phyloP scores from a whole-genome alignment of 2,329 filamentous ascomycete species.

The Corniculantispora saksenae region DNA sequence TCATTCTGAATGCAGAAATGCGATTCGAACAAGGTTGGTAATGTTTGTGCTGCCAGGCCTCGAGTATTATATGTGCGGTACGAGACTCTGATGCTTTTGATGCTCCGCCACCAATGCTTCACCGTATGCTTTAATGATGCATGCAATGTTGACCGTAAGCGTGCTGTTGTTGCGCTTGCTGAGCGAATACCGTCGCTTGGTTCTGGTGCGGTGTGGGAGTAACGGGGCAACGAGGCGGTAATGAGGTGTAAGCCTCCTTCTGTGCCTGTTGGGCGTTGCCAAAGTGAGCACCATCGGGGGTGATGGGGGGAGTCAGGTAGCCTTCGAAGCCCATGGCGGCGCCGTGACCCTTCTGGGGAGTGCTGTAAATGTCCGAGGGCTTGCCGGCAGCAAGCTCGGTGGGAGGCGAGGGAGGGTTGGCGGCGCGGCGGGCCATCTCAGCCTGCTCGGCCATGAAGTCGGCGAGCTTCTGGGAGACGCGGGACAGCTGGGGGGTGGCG shows the following conservation, averaged over 20 bases:
- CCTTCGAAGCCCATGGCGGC: conserved; percentile 66
- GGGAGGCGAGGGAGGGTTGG: conserved; percentile 62
- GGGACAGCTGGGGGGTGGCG: conserved; percentile 53
- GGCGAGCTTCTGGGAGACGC: conserved; percentile 56
- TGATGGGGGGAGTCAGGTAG: conserved; percentile 83
- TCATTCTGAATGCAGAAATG: conserved; percentile 36
- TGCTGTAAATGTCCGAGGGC: conserved; percentile 67
- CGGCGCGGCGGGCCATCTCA: conserved; percentile 51
- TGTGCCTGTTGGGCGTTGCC: conserved; percentile 34
- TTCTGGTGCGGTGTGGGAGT: conserved; percentile 59
- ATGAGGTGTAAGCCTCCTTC: conserved; percentile 47
- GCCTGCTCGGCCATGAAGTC: conserved; percentile 63
- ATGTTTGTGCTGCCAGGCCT: conserved; percentile 7
- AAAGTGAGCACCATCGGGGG: conserved; percentile 66
- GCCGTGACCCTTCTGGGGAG: conserved; percentile 74
- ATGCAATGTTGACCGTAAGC: conserved; percentile 33
- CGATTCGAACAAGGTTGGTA: conserved; percentile 18
- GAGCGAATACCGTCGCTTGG: conserved; percentile 36
- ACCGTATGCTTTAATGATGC: not conserved
- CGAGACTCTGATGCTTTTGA: conserved; percentile 11
- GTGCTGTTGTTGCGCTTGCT: conserved; percentile 39
- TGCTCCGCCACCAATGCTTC: not conserved
- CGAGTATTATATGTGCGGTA: conserved; percentile 20
- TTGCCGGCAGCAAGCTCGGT: conserved; percentile 50
- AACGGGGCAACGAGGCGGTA: conserved; percentile 59